Percentiles rank a stretch among this genome's conserved stretches.
Conservation (phyloP, 2,329 filamentous ascomycete genomes). For the Trichoderma oligosporum region DNA sequence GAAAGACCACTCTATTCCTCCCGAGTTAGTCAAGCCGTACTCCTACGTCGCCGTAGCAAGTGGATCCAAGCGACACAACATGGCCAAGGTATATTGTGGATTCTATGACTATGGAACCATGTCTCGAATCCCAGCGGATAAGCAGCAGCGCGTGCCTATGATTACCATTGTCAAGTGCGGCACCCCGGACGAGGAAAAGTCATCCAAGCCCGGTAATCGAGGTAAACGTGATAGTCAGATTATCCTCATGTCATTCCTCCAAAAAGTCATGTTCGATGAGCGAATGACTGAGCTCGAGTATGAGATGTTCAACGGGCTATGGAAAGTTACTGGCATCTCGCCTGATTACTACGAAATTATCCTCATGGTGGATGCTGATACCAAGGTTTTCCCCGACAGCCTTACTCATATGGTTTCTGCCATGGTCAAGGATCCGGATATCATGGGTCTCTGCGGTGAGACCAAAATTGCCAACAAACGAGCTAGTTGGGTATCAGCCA, state of each 20-base stretch:
- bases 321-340: conserved; percentile 97
- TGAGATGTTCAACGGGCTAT: conserved; percentile 99
- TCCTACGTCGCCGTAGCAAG: conserved; percentile 96
- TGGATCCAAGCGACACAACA: conserved; percentile 96
- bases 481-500: conserved; percentile 90
- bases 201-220: conserved; percentile 89
- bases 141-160: conserved; percentile 97
- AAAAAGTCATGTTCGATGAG: conserved; percentile 99
- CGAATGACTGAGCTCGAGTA: conserved; percentile 99
- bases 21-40: conserved; percentile 80
- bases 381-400: conserved; percentile 97
- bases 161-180: conserved; percentile 95
- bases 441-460: conserved; percentile 98
- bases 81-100: conserved; percentile 96
- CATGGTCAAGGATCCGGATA: conserved; percentile 98
- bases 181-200: conserved; percentile 76
- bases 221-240: conserved; percentile 99
- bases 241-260: conserved; percentile 97
- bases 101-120: conserved; percentile 94
- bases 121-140: conserved; percentile 74
- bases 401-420: conserved; percentile 98
- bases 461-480: conserved; percentile 99
- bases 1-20: conserved; percentile 78
- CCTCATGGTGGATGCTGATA: conserved; percentile 98
- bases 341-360: conserved; percentile 97